phyloP scores from a whole-genome alignment of 495 filamentous ascomycete genomes.

The Clavariopsis aquatica region DNA sequence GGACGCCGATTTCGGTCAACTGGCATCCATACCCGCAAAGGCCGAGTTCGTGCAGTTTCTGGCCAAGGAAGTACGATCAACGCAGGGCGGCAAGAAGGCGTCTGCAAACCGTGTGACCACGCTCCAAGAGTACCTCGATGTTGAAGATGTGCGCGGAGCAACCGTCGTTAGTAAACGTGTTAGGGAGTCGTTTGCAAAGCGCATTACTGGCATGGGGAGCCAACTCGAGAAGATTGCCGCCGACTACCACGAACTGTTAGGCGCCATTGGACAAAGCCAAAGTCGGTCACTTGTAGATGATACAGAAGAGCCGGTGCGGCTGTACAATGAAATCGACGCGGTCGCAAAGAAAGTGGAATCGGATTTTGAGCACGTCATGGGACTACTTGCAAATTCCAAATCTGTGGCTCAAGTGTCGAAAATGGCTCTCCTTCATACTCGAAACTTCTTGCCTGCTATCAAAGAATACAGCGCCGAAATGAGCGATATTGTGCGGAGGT shows the following conservation, averaged over 20 bases:
- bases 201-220: conserved; percentile 55
- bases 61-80: conserved; percentile 26
- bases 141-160: conserved; percentile 64
- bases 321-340: conserved; percentile 83
- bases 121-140: conserved; percentile 72
- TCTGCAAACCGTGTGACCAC: conserved; percentile 44
- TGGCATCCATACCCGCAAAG: conserved; percentile 62
- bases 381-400: conserved; percentile 66
- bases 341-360: conserved; percentile 81
- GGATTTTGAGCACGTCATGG: conserved; percentile 78
- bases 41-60: conserved; percentile 59
- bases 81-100: conserved; percentile 22
- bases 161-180: conserved; percentile 53
- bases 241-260: conserved; percentile 55
- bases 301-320: conserved; percentile 52
- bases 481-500: conserved; percentile 67
- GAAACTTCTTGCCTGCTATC: conserved; percentile 81
- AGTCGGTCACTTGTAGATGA: conserved; percentile 40
- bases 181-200: conserved; percentile 55
- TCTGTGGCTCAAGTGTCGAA: conserved; percentile 79
- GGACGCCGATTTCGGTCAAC: conserved; percentile 64
- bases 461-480: conserved; percentile 71
- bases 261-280: conserved; percentile 44
- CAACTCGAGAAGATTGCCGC: conserved; percentile 55
- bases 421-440: conserved; percentile 81